Base-by-base conservation (phyloP, 208 protist genomes). In the Acanthamoeba lenticulata region DNA sequence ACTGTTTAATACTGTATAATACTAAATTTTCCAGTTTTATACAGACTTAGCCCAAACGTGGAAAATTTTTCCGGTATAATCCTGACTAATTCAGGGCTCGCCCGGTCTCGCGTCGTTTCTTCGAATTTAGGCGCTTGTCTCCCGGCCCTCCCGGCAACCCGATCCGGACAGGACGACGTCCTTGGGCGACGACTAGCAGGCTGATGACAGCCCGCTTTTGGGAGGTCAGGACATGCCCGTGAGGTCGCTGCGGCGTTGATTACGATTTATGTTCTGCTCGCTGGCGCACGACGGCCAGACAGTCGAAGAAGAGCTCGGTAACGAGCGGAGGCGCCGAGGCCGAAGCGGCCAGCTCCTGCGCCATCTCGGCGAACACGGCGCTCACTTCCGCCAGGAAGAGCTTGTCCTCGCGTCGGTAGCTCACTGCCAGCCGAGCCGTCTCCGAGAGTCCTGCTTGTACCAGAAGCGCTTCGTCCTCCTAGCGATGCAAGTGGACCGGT, bases 381-480 rank as follows among this genome's bases (percentile, higher is more conserved):
- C 40, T 13, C 72, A 83, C 19, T n/a, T 83, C 72, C 2, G 40
- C 17, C 24, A 83, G 40, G 72, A 83, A 83, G 5, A 44, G 72
- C 72, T 83, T 83, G 40, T 83, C 72, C 72, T 83, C 72, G 9
- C 24, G 72, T 17, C 72, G 34, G 72, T 83, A 83, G 42, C 38
- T 4, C 3, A 83, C 42, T 0, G 72, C 72, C 72, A 83, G 11
- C 24, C 29, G 72, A 34, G 72, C 40, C 27, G 72, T 83, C 2
- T 34, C 27, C 11, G 72, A 83, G 15, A 83, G 65, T 7, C 15
- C n/a, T 15, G 65, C 6, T n/a, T 27, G 27, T 74, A 0, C 65
- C 65, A 74, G 32, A 15, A 34, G 13, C 1, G n/a, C 65, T 36
- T 15, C 65, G 72, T 83, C 42, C 29, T 83, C 72, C 72, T 55